Conservation (phyloP, 2,329 filamentous ascomycete species). For the Zymoseptoria passerinii region DNA sequence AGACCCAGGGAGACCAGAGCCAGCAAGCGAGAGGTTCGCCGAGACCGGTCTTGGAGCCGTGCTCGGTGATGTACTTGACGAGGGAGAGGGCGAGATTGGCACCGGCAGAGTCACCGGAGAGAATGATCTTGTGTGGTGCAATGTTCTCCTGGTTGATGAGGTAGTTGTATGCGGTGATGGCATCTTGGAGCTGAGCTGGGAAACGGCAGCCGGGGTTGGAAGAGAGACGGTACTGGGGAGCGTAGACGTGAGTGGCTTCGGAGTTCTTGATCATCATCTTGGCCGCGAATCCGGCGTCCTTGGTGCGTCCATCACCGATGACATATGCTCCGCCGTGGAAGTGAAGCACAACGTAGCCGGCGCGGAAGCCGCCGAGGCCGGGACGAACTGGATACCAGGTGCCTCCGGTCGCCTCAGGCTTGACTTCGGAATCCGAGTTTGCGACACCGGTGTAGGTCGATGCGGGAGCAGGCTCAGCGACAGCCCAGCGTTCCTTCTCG, state of each 20-base stretch:
- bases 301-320: constrained; percentile 35
- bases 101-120: constrained; percentile 45
- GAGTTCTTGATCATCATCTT: constrained; percentile 29
- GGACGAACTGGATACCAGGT: constrained; percentile 35
- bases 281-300: constrained; percentile 28
- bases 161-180: constrained; percentile 40
- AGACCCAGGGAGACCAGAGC: constrained; percentile 39
- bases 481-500: constrained; percentile 34
- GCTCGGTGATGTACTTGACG: constrained; percentile 40
- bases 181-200: constrained; percentile 45
- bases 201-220: constrained; percentile 39
- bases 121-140: constrained; percentile 33
- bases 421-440: constrained; percentile 27
- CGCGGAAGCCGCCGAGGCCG: constrained; percentile 1
- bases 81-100: constrained; percentile 40
- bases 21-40: constrained; percentile 32
- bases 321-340: constrained; percentile 45
- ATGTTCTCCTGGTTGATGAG: constrained; percentile 36
- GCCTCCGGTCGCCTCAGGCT: constrained; percentile 33
- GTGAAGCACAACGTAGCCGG: constrained; percentile 36
- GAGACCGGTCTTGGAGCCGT: constrained; percentile 29
- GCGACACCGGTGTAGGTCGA: constrained; percentile 12
- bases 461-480: constrained; percentile 15
- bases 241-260: constrained; percentile 35
- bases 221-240: constrained; percentile 43